Evolutionary conservation across 2,329 filamentous ascomycete species (phyloP), one percentile per base, ranked within the genome.

Genomic region (Penicillium sp.): DNA sequence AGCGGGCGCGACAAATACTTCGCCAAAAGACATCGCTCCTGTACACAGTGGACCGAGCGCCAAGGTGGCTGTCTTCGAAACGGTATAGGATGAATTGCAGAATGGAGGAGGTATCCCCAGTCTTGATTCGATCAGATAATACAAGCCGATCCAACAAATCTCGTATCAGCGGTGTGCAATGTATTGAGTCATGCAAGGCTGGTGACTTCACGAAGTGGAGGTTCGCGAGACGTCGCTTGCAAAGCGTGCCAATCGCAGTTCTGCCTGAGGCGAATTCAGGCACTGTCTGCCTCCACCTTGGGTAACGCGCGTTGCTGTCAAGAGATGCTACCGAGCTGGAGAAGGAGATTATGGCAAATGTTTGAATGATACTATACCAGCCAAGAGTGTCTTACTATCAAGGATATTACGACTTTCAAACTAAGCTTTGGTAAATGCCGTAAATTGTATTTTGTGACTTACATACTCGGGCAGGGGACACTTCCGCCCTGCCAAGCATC

Each of bases 251-350:
- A 46, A 46, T 51, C 49, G 43, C 42, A 24, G 26, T 45, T 48
- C 38, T 61, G 61, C 59, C 59, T 62, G 47, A 62, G 45, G 44
- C 43, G 24, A 41, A 54, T 51, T 61, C 57, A 62, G 59, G 61
- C 59, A 61, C 23, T 53, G 34, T 48, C 42, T 21, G 9, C 12
- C 21, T 39, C 45, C 45, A 34, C n/a, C 45, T 48, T 24, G 26
- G 44, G 45, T 33, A 29, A 43, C 12, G 38, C 34, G 29, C 33
- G 41, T 31, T 45, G 31, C 6, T 21, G 4, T 23, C 9, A 21
- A 39, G 36, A 21, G 16, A 16, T 21, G 36, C 18, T 39, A 39
- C 10, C 16, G 16, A 21, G 33, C 33, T 16, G 18, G 4, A 6
- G 8, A 21, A 23, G 34, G 16, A 1, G 34, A 2, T 23, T 13